Percentiles rank a stretch among this genome's conserved stretches.
These are phyloP conservation scores for Coprinopsis cinerea DNA, from an alignment of 768 basidiomycete genomes.

Conservation along the genomic window DNA sequence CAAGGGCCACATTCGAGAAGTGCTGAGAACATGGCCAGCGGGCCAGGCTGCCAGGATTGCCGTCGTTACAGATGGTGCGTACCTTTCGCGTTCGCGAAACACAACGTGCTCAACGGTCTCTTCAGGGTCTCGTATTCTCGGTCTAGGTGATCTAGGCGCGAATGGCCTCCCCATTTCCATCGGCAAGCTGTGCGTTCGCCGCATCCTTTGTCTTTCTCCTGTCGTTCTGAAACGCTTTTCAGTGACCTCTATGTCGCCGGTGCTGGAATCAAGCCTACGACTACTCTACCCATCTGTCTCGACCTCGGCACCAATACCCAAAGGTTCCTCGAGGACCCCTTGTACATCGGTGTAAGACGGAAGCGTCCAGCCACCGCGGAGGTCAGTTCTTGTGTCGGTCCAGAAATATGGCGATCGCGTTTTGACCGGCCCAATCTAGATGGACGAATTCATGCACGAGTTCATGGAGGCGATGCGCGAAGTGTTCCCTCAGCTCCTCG, in stretches of 20 bases:
- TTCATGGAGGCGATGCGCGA: conserved; percentile 66
- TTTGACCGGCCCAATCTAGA: conserved; percentile 30
- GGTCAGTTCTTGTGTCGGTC: conserved; percentile 25
- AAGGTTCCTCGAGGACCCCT: conserved; percentile 59
- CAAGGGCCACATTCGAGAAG: conserved; percentile 54
- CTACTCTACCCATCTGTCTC: conserved; percentile 59
- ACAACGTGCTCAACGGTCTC: conserved; percentile 6
- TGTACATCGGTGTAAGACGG: conserved; percentile 67
- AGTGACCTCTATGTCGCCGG: conserved; percentile 67
- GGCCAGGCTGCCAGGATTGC: conserved; percentile 49
- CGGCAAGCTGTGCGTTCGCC: conserved; percentile 56
- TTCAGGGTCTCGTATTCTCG: conserved; percentile 64
- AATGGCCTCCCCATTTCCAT: conserved; percentile 58
- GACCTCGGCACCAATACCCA: conserved; percentile 77
- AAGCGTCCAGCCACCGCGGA: conserved; percentile 41
- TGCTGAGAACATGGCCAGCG: conserved; percentile 49
- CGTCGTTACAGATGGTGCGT: conserved; percentile 69
- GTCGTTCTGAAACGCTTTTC: conserved; percentile 3
- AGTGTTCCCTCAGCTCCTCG: conserved; percentile 58
- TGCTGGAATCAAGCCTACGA: conserved; percentile 54
- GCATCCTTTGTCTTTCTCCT: neutral
- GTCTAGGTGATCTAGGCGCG: conserved; percentile 48
- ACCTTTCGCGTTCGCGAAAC: conserved; percentile 17
- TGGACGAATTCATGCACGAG: conserved; percentile 70
- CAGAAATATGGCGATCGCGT: neutral